Percentiles rank a stretch among this genome's conserved stretches.
Conservation (phyloP, 2,329 filamentous ascomycete genomes). For the Botryosphaeria agaves region DNA sequence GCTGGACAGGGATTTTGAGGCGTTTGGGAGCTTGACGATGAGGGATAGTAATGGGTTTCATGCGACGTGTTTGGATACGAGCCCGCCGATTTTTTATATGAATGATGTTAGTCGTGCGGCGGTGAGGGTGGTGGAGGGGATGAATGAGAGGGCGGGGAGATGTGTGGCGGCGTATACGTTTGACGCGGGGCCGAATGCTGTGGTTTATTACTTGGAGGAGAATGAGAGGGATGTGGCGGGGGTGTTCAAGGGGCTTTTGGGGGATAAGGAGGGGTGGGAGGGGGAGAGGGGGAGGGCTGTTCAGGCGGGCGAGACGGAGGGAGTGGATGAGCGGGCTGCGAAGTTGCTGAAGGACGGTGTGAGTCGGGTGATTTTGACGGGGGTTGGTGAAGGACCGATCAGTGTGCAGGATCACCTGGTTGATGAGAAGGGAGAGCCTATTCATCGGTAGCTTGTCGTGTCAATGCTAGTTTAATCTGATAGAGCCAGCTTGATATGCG, state of each 20-base stretch:
- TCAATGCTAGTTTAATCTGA: too few relatives aligned
- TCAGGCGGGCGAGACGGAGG: constrained; percentile 45
- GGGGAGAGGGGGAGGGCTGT: constrained; percentile 32
- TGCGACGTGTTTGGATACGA: constrained; percentile 83
- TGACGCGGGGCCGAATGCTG: constrained; percentile 90
- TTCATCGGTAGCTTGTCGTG: constrained; percentile 1
- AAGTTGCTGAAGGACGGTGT: constrained; percentile 53
- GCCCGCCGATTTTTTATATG: constrained; percentile 96
- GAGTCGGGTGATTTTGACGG: constrained; percentile 75
- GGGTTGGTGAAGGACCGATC: constrained; percentile 76
- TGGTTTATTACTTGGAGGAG: constrained; percentile 84
- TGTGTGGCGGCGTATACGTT: constrained; percentile 89
- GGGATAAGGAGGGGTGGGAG: constrained; percentile 54
- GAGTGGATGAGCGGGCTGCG: constrained; percentile 33
- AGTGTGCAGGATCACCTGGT: constrained; percentile 66
- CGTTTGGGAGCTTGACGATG: constrained; percentile 86
- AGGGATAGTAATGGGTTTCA: constrained; percentile 96
- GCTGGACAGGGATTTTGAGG: constrained; percentile 58
- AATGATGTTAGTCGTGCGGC: constrained; percentile 84
- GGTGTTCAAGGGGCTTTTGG: constrained; percentile 53
- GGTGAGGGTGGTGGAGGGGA: constrained; percentile 72
- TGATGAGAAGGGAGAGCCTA: constrained; percentile 41
- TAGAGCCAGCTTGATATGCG: too few relatives aligned
- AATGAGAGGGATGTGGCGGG: constrained; percentile 58
- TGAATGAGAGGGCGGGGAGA: constrained; percentile 66